Base-by-base conservation (phyloP, 1,284 basidiomycete species). In the Naganishia sp. region DNA sequence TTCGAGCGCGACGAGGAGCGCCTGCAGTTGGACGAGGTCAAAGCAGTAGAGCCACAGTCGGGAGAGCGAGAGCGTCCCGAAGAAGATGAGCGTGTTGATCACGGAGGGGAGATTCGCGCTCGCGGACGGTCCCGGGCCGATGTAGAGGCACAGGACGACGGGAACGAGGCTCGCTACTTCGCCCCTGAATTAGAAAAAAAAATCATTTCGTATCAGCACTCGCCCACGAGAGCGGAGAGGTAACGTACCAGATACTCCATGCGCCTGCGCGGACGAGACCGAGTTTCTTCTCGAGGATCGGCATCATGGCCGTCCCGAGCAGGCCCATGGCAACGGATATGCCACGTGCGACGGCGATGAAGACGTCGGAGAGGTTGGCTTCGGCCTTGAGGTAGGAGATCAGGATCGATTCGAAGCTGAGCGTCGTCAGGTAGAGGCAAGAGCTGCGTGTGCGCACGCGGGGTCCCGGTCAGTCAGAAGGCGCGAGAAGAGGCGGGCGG, bases 251-350 rank as follows among this genome's bases (percentile, higher is more conserved):
- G 54, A 82, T 78, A 16, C 74, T 76, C 81, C 81, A 84, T 0
- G 78, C 79, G 15, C 83, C 83, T 0, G 82, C 79, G 23, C 82
- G 71, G 6, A 80, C 79, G 2, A 83, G 73, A 0, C 83, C 82
- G 13, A 83, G 72, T 39, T 64, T 68, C 3, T 68, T 71, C 65
- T 82, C 81, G 23, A 83, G 70, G 3, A 72, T 46, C 0, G 83
- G 83, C 81, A 83, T 82, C 6, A 77, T 55, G 3, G 79, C 71
- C 0, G 83, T 84, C 0, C 83, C 82, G 0, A 80, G 21, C 11
- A 84, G 68, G 0, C 82, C 82, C 3, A 80, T 80, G 1, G 81
- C 72, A 11, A 83, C 80, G 49, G 79, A 80, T 0, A 82, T 60
- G 0, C 76, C 80, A 43, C 81, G 72, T 80, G 81, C 82, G n/a